Conservation (phyloP, 2,329 filamentous ascomycete species). For the Stemphylium lycopersici region DNA sequence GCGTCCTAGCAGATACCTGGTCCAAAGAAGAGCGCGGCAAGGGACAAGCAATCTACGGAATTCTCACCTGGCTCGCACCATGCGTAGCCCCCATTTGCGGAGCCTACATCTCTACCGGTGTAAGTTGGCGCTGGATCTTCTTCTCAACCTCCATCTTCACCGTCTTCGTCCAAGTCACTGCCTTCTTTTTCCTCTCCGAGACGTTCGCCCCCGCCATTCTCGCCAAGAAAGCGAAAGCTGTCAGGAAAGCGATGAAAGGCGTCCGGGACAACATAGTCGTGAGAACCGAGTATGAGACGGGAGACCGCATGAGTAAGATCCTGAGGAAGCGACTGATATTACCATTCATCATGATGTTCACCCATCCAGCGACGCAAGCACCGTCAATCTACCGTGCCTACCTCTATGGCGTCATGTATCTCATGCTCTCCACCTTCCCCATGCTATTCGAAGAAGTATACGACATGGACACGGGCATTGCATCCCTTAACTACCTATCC, state of each 20-base stretch:
- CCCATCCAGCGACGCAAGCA: slow-evolving; percentile 67
- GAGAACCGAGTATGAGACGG: slow-evolving; percentile 48
- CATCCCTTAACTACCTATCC: slow-evolving; percentile 68
- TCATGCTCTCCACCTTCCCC: slow-evolving; percentile 68
- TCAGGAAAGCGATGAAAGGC: slow-evolving; percentile 53
- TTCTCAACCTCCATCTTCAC: slow-evolving; percentile 68
- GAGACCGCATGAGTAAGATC: slow-evolving; percentile 34
- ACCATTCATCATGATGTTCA: slow-evolving; percentile 59
- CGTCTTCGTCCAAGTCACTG: slow-evolving; percentile 64
- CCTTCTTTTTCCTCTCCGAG: slow-evolving; percentile 63
- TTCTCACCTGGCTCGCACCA: slow-evolving; percentile 68
- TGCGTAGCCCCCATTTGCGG: slow-evolving; percentile 57
- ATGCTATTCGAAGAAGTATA: slow-evolving; percentile 63
- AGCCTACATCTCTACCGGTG: slow-evolving; percentile 31
- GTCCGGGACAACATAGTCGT: slow-evolving; percentile 29
- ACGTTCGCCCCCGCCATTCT: slow-evolving; percentile 57
- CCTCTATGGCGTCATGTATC: slow-evolving; percentile 67
- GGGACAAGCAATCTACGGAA: slow-evolving; percentile 66
- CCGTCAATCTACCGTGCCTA: slow-evolving; percentile 61
- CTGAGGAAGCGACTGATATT: slow-evolving; percentile 36
- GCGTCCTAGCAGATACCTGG: slow-evolving; percentile 60
- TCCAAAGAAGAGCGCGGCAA: slow-evolving; percentile 66
- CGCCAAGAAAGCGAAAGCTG: slow-evolving; percentile 51
- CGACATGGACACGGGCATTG: slow-evolving; percentile 60
- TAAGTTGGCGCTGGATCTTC: slow-evolving; percentile 73